A percentile compares a stretch with the other conserved stretches of the same genome.
Evolutionary conservation across 331 rosid species (phyloP).

Genomic region (Quercus tomentella): DNA sequence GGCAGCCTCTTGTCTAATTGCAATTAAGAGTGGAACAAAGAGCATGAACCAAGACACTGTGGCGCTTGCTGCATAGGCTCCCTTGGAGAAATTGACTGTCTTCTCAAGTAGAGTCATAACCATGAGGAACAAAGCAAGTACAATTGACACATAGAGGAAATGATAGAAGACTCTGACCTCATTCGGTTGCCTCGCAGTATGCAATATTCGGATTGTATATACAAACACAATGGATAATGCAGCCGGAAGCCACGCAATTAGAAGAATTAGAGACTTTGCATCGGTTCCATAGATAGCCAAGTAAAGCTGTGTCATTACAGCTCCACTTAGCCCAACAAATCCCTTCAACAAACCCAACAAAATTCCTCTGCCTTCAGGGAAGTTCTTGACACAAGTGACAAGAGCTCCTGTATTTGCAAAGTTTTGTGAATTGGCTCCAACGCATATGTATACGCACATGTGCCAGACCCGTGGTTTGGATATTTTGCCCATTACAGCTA

Average conservation of each 20-base stretch:
- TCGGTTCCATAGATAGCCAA: constrained; percentile 49
- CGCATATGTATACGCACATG: constrained; percentile 51
- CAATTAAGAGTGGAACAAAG: constrained; percentile 32
- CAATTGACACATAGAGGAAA: constrained; percentile 40
- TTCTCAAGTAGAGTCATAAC: constrained; percentile 23
- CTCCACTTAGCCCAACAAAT: constrained; percentile 56
- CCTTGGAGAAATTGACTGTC: constrained; percentile 17
- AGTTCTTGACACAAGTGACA: constrained; percentile 46
- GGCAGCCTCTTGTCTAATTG: constrained; percentile 24
- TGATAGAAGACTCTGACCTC: constrained; percentile 41
- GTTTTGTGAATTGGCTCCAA: constrained; percentile 55
- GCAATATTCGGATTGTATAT: constrained; percentile 34
- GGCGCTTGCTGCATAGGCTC: constrained; percentile 31
- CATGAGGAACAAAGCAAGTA: constrained; percentile 41
- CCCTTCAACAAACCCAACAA: constrained; percentile 54
- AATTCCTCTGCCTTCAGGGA: constrained; percentile 53
- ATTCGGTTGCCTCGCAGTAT: constrained; percentile 19
- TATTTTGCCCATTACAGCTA: constrained; percentile 39
- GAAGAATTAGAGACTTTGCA: constrained; percentile 38
- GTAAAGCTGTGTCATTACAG: constrained; percentile 45
- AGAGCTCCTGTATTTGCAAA: constrained; percentile 57
- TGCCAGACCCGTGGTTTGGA: constrained; percentile 47
- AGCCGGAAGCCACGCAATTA: constrained; percentile 57
- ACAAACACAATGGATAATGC: constrained; percentile 40
- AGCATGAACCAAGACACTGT: constrained; percentile 30